Conservation (phyloP, 129 eudicot species). For the Flaveria brownii region DNA sequence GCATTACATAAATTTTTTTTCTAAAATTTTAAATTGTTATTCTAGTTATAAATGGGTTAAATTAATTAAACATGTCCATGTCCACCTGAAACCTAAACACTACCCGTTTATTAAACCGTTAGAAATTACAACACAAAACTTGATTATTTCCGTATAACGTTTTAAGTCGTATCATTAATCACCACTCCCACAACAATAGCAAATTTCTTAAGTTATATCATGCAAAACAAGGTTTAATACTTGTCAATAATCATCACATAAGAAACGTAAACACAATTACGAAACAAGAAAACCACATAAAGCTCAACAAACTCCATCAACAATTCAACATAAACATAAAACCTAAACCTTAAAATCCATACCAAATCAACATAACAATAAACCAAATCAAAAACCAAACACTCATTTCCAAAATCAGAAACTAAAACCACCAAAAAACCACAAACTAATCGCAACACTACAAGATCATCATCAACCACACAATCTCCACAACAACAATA, state of each 20-base stretch:
- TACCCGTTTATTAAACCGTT: no score
- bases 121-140: no score
- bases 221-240: not conserved
- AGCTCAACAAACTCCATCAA: not conserved
- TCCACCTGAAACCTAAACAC: no score
- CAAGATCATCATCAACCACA: not conserved
- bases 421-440: not conserved
- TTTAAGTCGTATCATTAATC: not conserved
- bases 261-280: not conserved
- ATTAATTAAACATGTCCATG: no score
- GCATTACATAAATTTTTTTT: no score
- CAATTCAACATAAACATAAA: not conserved
- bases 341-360: not conserved
- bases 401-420: not conserved
- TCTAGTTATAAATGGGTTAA: no score
- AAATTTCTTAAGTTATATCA: not conserved
- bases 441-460: not conserved
- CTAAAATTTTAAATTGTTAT: no score
- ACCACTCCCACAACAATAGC: not conserved
- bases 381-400: not conserved
- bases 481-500: not conserved
- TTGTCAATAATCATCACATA: not conserved
- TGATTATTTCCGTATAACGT: no score
- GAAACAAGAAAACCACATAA: not conserved
- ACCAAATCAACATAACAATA: not conserved